Evolutionary conservation across 148 eudicot species (phyloP).

Genomic region (Nepenthes gracilis): DNA sequence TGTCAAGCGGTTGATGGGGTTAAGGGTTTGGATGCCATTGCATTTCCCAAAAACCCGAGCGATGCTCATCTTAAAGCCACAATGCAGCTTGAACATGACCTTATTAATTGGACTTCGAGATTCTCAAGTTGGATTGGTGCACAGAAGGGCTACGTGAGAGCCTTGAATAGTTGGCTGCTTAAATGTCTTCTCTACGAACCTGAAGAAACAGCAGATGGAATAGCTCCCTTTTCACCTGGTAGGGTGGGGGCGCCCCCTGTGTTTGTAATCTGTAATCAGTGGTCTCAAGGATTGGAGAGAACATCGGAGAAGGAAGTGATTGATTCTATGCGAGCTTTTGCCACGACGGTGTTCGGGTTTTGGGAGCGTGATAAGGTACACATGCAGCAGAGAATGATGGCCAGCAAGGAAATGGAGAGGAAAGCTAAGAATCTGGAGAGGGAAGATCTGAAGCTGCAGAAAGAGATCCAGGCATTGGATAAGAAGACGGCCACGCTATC

Average conservation of each 20-base stretch:
- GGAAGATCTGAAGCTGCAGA: conserved; percentile 70
- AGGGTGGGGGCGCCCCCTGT: conserved; percentile 87
- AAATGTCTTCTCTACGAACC: conserved; percentile 64
- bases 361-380: conserved; percentile 77
- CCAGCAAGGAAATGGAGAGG: conserved; percentile 50
- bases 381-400: conserved; percentile 54
- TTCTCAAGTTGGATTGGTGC: conserved; percentile 72
- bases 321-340: conserved; percentile 60
- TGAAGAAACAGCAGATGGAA: conserved; percentile 76
- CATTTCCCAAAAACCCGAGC: conserved; percentile 37
- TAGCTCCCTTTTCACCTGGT: conserved; percentile 80
- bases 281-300: conserved; percentile 78
- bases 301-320: conserved; percentile 79
- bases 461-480: conserved; percentile 69
- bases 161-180: conserved; percentile 66
- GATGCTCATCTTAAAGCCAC: conserved; percentile 75
- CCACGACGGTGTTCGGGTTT: conserved; percentile 48
- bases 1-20: conserved; percentile 68
- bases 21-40: conserved; percentile 57
- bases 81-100: conserved; percentile 55
- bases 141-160: conserved; percentile 67
- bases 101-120: conserved; percentile 59
- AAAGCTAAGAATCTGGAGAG: conserved; percentile 63
- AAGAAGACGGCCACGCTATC: conserved; percentile 47
- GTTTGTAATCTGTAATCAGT: conserved; percentile 75